Evolutionary conservation across 139 green algal species (phyloP), one percentile per base, ranked within the genome.

Genomic region (Trebouxia sp.): DNA sequence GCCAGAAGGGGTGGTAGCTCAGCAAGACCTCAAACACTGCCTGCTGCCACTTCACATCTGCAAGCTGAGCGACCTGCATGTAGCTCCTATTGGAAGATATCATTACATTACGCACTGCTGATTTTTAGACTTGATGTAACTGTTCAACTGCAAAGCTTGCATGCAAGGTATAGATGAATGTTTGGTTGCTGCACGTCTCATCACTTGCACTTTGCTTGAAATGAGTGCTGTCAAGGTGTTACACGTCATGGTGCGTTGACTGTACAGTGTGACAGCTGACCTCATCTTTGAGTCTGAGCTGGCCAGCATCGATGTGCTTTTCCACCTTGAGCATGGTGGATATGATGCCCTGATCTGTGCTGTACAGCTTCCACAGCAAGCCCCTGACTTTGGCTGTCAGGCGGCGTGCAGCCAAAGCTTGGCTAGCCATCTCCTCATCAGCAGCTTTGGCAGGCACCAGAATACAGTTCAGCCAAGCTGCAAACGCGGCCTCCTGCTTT

Each of bases 1-100:
- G 89, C 94, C 94, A 98, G 76, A 97, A 93, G 0, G 93, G 91
- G 76, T 97, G 86, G 86, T 97, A 98, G 38, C 66, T 82, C 30
- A 89, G 56, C 41, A 98, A 84, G 35, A 85, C 89, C 6, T 89
- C 79, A 48, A 90, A 26, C 28, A 88, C 87, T 45, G 85, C 83
- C 51, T 85, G 76, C 5, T 69, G 82, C 76, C 91, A 78, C 42
- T 81, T 69, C 15, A 92, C 65, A 43, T 93, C 89, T 32, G 80
- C 78, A 56, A 92, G 65, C 41, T 85, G 53, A 1, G 78, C 69
- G 28, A 86, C 83, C 84, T 90, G 82, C 35, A 50, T n/a, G n/a
- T n/a, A n/a, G n/a, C n/a, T n/a, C n/a, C n/a, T n/a, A n/a, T n/a
- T n/a, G n/a, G n/a, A n/a, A n/a, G n/a, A n/a, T n/a, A n/a, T n/a